Base-by-base conservation (phyloP, 192 early-diverging fungal genomes). In the Umbelopsis isabellina region DNA sequence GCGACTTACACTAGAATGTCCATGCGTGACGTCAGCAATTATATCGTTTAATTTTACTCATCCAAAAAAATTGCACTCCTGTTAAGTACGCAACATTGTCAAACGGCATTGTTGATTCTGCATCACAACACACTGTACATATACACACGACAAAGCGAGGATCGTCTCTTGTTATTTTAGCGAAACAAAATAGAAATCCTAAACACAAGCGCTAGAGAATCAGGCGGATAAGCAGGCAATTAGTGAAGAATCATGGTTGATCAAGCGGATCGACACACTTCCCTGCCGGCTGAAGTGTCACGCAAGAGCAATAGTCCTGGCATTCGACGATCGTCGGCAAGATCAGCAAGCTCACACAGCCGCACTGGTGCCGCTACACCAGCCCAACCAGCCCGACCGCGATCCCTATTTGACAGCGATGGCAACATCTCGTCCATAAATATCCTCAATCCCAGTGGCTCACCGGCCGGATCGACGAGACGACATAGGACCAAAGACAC, bases 361-460 rank as follows among this genome's bases (percentile, higher is more conserved):
- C 27, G 55, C 23, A 16, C 30, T 35, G 27, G 55, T 61, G 27
- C 15, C 7, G 55, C 30, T 16, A 61, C 55, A 15, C 27, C 55
- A 61, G 27, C 55, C 25, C 55, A 61, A 30, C 27, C 55, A 25
- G 27, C 55, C 55, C 25, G 55, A 61, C 55, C 55, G 55, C 68
- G 46, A 30, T 73, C 72, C 20, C 67, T 78, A 0, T 78, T 78
- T 67, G 78, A 79, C 48, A 72, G 72, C 18, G 74, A 79, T 53
- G 78, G 78, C 65, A 74, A 79, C 50, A 27, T 79, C 44, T 72
- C 53, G 11, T 44, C 67, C 13, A 70, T 75, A 46, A 79, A 79
- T 35, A 79, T 79, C 50, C 41, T 79, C 30, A 45, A 70, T 49
- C 67, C 74, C 11, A 65, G 49, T 21, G 45, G 47, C 30, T 64